Evolutionary conservation across 345 rosid genomes (phyloP).

Genomic region (Barbarea vulgaris): DNA sequence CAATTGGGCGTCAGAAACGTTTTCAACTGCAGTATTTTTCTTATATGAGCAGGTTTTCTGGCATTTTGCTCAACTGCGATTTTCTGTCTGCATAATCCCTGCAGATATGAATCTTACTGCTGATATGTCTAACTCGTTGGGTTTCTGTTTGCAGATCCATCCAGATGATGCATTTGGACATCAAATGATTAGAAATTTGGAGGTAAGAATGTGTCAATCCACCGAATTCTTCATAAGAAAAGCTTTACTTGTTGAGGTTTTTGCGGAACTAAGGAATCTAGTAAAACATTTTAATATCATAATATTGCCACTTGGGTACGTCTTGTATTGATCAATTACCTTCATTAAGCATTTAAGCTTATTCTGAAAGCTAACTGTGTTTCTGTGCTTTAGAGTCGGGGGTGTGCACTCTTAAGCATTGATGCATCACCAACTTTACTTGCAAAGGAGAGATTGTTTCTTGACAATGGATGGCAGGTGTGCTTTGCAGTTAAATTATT

Average conservation of each 20-base stretch:
- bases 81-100: conserved; percentile 5
- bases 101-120: conserved; percentile 9
- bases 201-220: conserved; percentile 53
- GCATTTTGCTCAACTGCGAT: conserved; percentile 18
- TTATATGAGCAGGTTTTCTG: conserved; percentile 85
- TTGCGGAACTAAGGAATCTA: conserved; percentile 10
- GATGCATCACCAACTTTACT: conserved; percentile 80
- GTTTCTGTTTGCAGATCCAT: conserved; percentile 65
- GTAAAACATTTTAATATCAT: conserved; percentile 1
- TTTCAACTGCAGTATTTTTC: conserved; percentile 83
- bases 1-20: conserved; percentile 76
- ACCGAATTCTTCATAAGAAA: not conserved
- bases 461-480: conserved; percentile 97
- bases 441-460: conserved; percentile 83
- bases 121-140: conserved; percentile 24
- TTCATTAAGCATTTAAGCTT: not conserved
- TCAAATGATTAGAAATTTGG: conserved; percentile 96
- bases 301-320: conserved; percentile 9
- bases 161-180: conserved; percentile 98
- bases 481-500: conserved; percentile 22
- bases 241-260: not conserved
- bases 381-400: conserved; percentile 77
- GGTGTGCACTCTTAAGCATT: conserved; percentile 88
- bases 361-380: conserved; percentile 3
- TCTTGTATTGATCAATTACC: not conserved